Base-by-base conservation (phyloP, 495 filamentous ascomycete species). In the Hypoxylon intermedium region DNA sequence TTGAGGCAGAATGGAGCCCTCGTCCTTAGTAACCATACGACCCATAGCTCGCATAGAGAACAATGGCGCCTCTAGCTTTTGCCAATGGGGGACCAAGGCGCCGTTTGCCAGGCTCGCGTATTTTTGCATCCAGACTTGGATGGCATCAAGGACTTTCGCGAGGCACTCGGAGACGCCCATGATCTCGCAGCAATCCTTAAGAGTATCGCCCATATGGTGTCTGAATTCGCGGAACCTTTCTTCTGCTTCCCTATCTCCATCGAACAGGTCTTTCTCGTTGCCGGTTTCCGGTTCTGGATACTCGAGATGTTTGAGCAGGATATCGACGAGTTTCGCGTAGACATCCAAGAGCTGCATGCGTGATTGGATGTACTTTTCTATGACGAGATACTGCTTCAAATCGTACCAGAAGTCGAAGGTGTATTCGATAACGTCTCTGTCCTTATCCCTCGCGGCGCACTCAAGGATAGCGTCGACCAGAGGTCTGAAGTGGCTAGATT, bases 371-470 rank as follows among this genome's bases (percentile, higher is more conserved):
- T 96, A 98, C 55, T 86, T 87, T 5, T 97, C 93, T 28, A 98
- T 74, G 5, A 91, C 90, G 26, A 98, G 79, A 68, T 96, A 97
- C 75, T 96, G 92, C 78, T 99, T 99, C 49, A 99, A 77, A 72
- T 99, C 94, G 72, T 95, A 98, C 94, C 94, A 99, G 77, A 98
- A 98, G 46, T 86, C 84, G 73, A 98, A 98, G 0, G 94, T 99
- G 55, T 93, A 83, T 21, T 89, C 87, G 47, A 98, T 88, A 6
- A 90, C 92, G 46, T 98, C 94, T 51, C 89, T 81, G 45, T 97
- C 92, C 70, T 86, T 85, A 71, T 99, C 94, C 60, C 86, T 80
- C 18, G 88, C 88, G 58, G 88, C 90, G 71, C 92, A 96, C 74
- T 99, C 93, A 21, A 97, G 82, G 26, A 98, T 84, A 6, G 88